Conservation (phyloP, 2,329 filamentous ascomycete genomes). For the Daldinia sp. region DNA sequence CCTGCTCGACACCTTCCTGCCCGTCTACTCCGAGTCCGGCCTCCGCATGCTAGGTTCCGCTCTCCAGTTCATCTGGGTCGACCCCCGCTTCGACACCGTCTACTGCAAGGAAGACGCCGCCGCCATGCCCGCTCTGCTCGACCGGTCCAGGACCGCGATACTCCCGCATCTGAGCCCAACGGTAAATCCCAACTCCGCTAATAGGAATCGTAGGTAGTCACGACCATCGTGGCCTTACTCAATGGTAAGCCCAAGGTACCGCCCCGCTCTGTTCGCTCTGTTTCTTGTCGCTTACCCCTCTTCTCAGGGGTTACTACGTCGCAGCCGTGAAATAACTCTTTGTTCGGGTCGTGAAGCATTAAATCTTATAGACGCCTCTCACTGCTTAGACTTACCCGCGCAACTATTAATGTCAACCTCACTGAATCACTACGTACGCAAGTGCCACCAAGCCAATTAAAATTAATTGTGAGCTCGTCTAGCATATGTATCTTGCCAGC, state of each 20-base stretch:
- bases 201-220: not conserved
- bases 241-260: not conserved
- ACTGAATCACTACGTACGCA: not conserved
- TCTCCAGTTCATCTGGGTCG: slow-evolving; percentile 18
- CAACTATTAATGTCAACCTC: not conserved
- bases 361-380: not conserved
- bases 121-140: slow-evolving; percentile 6
- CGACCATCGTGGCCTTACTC: not conserved
- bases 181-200: not conserved
- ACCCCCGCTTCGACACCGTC: slow-evolving; percentile 12
- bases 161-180: slow-evolving; percentile 2
- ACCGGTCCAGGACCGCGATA: slow-evolving; percentile 9
- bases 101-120: slow-evolving; percentile 3
- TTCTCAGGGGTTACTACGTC: not conserved
- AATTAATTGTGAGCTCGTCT: slow-evolving; percentile 5
- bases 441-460: not conserved
- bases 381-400: not conserved
- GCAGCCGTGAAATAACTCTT: not conserved
- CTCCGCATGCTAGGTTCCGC: slow-evolving; percentile 1
- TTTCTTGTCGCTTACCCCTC: not conserved
- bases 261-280: not conserved
- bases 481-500: slow-evolving; percentile 8
- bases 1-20: slow-evolving; percentile 34
- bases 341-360: not conserved
- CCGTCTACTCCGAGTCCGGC: slow-evolving; percentile 26